phyloP scores from a whole-genome alignment of 768 basidiomycete genomes.

The Gelatoporia subvermispora region DNA sequence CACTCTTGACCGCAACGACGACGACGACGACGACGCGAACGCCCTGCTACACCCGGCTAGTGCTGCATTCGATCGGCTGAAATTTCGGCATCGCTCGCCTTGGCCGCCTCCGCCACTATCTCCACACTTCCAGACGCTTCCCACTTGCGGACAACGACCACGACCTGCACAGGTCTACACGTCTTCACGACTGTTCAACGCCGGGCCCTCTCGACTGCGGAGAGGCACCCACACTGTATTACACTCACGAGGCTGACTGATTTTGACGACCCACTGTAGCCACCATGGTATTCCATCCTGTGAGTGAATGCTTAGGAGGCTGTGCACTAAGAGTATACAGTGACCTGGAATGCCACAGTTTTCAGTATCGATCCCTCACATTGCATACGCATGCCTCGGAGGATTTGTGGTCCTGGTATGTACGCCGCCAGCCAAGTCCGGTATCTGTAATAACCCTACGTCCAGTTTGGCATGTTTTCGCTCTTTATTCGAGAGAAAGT shows the following conservation, averaged over 20 bases:
- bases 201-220: neutral
- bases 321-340: conserved; percentile 3
- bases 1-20: neutral
- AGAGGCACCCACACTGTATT: neutral
- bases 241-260: conserved; percentile 1
- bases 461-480: conserved; percentile 92
- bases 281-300: conserved; percentile 47
- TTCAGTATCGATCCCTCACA: conserved; percentile 64
- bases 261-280: conserved; percentile 1
- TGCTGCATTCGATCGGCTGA: neutral
- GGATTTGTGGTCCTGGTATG: conserved; percentile 75
- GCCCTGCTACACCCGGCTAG: neutral
- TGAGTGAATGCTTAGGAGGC: conserved; percentile 23
- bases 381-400: conserved; percentile 75
- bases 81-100: neutral
- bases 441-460: conserved; percentile 1
- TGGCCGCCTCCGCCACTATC: conserved; percentile 1
- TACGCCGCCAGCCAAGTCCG: conserved; percentile 4
- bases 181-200: neutral
- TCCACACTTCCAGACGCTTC: neutral
- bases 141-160: conserved; percentile 3
- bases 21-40: neutral
- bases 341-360: conserved; percentile 30
- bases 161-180: conserved; percentile 3
- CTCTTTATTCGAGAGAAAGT: conserved; percentile 86